Base-by-base conservation (phyloP, 768 basidiomycete species). In the Rhizopogon salebrosus region DNA sequence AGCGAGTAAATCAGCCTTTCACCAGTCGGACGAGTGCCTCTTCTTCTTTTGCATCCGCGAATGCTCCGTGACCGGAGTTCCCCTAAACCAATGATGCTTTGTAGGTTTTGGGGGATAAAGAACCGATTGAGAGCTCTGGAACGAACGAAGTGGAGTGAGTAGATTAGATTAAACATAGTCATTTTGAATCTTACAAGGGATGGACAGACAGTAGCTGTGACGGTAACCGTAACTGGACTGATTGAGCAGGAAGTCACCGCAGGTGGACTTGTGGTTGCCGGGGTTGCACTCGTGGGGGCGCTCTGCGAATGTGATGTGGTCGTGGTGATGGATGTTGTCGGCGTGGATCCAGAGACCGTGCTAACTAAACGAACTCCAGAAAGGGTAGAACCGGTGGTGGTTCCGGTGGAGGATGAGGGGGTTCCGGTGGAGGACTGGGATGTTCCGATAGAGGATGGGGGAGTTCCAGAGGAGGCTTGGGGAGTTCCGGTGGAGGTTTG, bases 181-280 rank as follows among this genome's bases (percentile, higher is more conserved):
- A 20, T 14, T 26, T 4, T 1, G 29, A n/a, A 46, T 41, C 54
- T 18, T 48, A 64, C 63, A 36, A 51, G 56, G 27, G 56, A 37
- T 5, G 64, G 53, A 34, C 54, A 60, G 6, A 18, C 41, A 4
- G 49, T 50, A 9, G 54, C 48, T 6, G 60, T 64, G n/a, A 53
- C 52, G 0, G 63, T 64, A 6, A 65, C 61, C 0, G 63, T 58
- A n/a, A 46, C 50, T 0, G 27, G 20, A 24, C 27, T 6, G 14
- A n/a, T 18, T 7, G 34, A 36, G 35, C 11, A 5, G 6, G 36
- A 39, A 50, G 26, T 34, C 57, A 59, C 10, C 6, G 24, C 9
- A 13, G 41, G 10, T 11, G 10, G 38, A 22, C 20, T 20, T 2
- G 38, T 39, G 35, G n/a, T 16, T 16, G 11, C 35, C n/a, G n/a